These are phyloP conservation scores for Spiromastix sp. DNA, from an alignment of 2,329 filamentous ascomycete genomes.

Conservation along the genomic window DNA sequence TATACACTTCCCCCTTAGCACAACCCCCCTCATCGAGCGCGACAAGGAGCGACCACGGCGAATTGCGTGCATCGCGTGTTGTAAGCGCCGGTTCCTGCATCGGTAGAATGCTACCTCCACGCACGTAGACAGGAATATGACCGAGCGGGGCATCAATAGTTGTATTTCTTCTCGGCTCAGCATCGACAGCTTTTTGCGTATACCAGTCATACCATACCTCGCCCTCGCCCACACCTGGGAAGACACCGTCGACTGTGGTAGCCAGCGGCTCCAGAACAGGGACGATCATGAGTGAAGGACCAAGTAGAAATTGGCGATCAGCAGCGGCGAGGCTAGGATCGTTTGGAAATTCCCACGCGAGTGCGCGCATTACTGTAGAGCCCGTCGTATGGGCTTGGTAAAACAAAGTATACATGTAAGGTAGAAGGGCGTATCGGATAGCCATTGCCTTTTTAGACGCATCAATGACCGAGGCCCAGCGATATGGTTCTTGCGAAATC, in stretches of 20 bases:
- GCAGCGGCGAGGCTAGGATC: conserved; percentile 57
- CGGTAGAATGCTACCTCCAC: conserved; percentile 58
- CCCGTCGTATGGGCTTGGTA: conserved; percentile 55
- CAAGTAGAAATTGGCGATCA: conserved; percentile 64
- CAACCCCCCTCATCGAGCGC: conserved; percentile 46
- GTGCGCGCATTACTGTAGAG: conserved; percentile 60
- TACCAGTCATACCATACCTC: conserved; percentile 74
- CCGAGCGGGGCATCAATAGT: conserved; percentile 52
- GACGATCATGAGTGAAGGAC: conserved; percentile 53
- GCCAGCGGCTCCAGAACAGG: conserved; percentile 54
- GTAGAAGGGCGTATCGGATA: conserved; percentile 60
- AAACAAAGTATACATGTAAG: conserved; percentile 68
- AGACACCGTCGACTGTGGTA: conserved; percentile 55
- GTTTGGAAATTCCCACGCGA: conserved; percentile 64
- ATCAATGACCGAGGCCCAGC: conserved; percentile 55
- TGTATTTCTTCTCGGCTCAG: conserved; percentile 44
- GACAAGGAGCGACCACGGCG: conserved; percentile 57
- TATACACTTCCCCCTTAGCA: conserved; percentile 54
- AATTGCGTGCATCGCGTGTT: conserved; percentile 51
- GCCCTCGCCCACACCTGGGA: conserved; percentile 52
- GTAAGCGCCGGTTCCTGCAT: conserved; percentile 59
- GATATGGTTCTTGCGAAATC: conserved; percentile 59
- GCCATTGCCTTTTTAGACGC: conserved; percentile 57
- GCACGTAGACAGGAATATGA: conserved; percentile 62
- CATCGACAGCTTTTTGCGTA: conserved; percentile 47